Evolutionary conservation across 768 basidiomycete species (phyloP), one percentile per base, ranked within the genome.

Genomic region (Suillus decipiens): DNA sequence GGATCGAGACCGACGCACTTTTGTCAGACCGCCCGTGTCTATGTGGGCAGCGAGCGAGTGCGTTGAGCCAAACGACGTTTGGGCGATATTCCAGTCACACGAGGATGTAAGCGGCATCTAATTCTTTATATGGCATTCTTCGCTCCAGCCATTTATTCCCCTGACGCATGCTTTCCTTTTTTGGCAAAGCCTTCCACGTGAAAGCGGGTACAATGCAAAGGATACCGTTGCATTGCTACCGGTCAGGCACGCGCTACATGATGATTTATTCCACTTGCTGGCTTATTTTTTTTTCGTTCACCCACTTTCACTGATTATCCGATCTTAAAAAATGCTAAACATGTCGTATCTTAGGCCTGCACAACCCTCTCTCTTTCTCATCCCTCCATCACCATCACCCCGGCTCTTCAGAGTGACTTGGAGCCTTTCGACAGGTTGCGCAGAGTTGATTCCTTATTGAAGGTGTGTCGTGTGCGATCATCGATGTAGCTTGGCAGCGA

Each of bases 351-450:
- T 67, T 74, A 89, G 87, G 89, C 88, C 39, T 76, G 78, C 59
- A 75, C 79, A 62, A 83, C 83, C 53, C 85, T 89, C 62, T 77
- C 81, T 41, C 78, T 87, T 62, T 80, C 84, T 45, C 75, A 80
- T 58, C 72, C 78, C 8, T 69, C 75, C 10, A 77, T 88, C 68
- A 77, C 80, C 34, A 77, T 84, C 43, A 74, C 81, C 15, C 79
- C 87, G 50, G 89, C 87, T 39, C 82, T 88, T 55, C 87, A 89
- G 71, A 73, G 73, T 60, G 87, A 89, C 68, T 79, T 89, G 43
- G 84, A 88, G 68, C 86, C 87, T 10, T 80, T 87, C 62, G 75
- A 81, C 60, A 87, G 85, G 61, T 77, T 89, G 63, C 75, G 77
- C 68, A 81, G 81, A 57, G 72, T 88, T 63, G 76, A 80, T 55